A percentile compares a stretch with the other conserved stretches of the same genome.
These are phyloP conservation scores for Penicillium crystallinum DNA, from an alignment of 495 filamentous ascomycete species.

Conservation along the genomic window DNA sequence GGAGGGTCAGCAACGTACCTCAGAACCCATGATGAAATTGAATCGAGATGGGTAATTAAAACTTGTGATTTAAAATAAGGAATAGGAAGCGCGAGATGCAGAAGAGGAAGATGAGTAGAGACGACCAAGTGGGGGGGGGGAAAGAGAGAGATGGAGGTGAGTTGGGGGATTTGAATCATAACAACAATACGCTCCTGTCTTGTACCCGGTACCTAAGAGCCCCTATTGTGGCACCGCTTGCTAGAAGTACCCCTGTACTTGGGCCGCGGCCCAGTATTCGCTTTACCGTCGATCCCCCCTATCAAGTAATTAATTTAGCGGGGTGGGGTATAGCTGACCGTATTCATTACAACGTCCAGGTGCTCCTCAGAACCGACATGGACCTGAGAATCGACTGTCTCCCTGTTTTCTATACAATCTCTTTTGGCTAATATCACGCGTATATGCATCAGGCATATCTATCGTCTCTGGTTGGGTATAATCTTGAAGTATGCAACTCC, in stretches of 20 bases:
- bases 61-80: slow-evolving; percentile 11
- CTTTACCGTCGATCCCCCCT: slow-evolving; percentile 10
- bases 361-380: too few relatives aligned
- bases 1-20: slow-evolving; percentile 40
- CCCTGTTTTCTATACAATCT: too few relatives aligned
- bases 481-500: too few relatives aligned
- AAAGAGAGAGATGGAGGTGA: slow-evolving; percentile 16
- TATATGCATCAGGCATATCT: too few relatives aligned
- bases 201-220: slow-evolving; percentile 12
- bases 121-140: slow-evolving; percentile 26
- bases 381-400: too few relatives aligned
- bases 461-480: too few relatives aligned
- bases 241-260: slow-evolving; percentile 8
- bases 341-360: slow-evolving; percentile 1
- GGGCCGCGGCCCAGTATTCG: slow-evolving; percentile 7
- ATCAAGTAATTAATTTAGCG: slow-evolving; percentile 6
- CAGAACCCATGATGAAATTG: slow-evolving; percentile 41
- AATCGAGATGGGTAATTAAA: slow-evolving; percentile 7
- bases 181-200: slow-evolving; percentile 16
- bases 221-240: slow-evolving; percentile 2
- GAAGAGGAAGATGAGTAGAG: slow-evolving; percentile 24
- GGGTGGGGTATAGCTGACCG: slow-evolving; percentile 4
- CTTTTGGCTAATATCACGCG: too few relatives aligned
- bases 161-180: slow-evolving; percentile 23
- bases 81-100: slow-evolving; percentile 17